phyloP scores from a whole-genome alignment of 2,329 filamentous ascomycete species.

The Cytospora schulzeri region DNA sequence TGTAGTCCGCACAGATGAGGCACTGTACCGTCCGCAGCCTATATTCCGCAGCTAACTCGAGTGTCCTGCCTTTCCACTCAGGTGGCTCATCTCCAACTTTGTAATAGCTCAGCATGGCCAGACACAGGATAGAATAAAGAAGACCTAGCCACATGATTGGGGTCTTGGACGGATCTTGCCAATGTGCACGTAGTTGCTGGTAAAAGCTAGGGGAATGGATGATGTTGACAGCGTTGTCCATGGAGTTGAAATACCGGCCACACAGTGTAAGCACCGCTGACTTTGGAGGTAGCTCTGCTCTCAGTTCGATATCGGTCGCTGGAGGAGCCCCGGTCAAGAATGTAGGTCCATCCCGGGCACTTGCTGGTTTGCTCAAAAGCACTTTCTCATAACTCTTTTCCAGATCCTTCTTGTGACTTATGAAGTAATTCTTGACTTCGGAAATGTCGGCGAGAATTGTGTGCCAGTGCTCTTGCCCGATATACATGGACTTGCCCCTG shows the following conservation, averaged over 20 bases:
- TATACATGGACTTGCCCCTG: slow-evolving; percentile 77
- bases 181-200: slow-evolving; percentile 65
- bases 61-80: slow-evolving; percentile 70
- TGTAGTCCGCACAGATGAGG: slow-evolving; percentile 75
- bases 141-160: slow-evolving; percentile 78
- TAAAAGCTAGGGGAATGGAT: slow-evolving; percentile 86
- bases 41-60: slow-evolving; percentile 65
- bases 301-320: slow-evolving; percentile 74
- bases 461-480: slow-evolving; percentile 84
- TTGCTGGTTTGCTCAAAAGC: slow-evolving; percentile 64
- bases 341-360: slow-evolving; percentile 66
- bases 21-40: slow-evolving; percentile 76
- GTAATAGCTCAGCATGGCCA: slow-evolving; percentile 78
- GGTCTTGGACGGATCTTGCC: slow-evolving; percentile 72
- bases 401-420: slow-evolving; percentile 82
- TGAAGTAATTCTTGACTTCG: slow-evolving; percentile 92
- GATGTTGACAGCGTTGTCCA: slow-evolving; percentile 70
- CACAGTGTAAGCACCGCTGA: slow-evolving; percentile 83
- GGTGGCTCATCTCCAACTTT: slow-evolving; percentile 78
- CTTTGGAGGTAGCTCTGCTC: slow-evolving; percentile 78
- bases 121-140: slow-evolving; percentile 73
- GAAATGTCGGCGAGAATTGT: slow-evolving; percentile 78
- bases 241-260: slow-evolving; percentile 86
- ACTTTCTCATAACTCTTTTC: slow-evolving; percentile 80
- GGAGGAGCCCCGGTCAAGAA: slow-evolving; percentile 77